These are phyloP conservation scores for Phytophthora cryptogea DNA, from an alignment of 352 stramenopile genomes.

Conservation along the genomic window DNA sequence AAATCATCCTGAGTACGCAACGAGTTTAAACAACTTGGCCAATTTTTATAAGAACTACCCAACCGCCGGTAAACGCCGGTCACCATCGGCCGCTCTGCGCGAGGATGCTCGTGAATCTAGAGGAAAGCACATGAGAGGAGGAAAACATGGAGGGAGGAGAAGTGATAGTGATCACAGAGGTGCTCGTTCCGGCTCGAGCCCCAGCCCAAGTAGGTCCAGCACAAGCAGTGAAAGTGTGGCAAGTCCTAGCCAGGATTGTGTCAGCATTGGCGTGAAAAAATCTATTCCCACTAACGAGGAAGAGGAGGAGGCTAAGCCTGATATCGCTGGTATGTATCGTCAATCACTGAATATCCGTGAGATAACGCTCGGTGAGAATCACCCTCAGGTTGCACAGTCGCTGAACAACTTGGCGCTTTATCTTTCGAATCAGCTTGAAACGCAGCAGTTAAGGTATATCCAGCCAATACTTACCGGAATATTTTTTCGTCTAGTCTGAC, in stretches of 20 bases:
- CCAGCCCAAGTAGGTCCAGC: slow-evolving; percentile 37
- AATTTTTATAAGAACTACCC: slow-evolving; percentile 87
- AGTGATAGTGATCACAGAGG: slow-evolving; percentile 13
- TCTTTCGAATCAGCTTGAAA: slow-evolving; percentile 68
- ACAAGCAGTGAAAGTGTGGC: slow-evolving; percentile 36
- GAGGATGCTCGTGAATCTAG: slow-evolving; percentile 26
- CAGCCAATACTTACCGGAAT: neutral
- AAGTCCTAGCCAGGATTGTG: slow-evolving; percentile 20
- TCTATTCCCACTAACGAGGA: neutral
- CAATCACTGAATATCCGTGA: slow-evolving; percentile 80
- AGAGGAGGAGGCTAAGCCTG: slow-evolving; percentile 33
- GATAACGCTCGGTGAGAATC: slow-evolving; percentile 59
- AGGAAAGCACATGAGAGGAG: slow-evolving; percentile 17
- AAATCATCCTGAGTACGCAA: slow-evolving; percentile 79
- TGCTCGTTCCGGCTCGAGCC: slow-evolving; percentile 22
- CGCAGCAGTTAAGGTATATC: slow-evolving; percentile 52
- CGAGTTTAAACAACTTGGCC: slow-evolving; percentile 82
- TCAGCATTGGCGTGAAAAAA: neutral
- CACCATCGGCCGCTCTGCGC: slow-evolving; percentile 29
- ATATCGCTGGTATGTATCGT: slow-evolving; percentile 79
- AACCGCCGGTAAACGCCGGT: slow-evolving; percentile 36
- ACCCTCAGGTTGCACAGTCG: slow-evolving; percentile 80
- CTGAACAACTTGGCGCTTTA: slow-evolving; percentile 84
- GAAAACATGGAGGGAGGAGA: slow-evolving; percentile 17
- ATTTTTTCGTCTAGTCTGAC: slow-evolving; percentile 3